A percentile compares a stretch with the other conserved stretches of the same genome.
phyloP scores from a whole-genome alignment of 1,284 basidiomycete genomes.

The Ustilago vetiveriae region DNA sequence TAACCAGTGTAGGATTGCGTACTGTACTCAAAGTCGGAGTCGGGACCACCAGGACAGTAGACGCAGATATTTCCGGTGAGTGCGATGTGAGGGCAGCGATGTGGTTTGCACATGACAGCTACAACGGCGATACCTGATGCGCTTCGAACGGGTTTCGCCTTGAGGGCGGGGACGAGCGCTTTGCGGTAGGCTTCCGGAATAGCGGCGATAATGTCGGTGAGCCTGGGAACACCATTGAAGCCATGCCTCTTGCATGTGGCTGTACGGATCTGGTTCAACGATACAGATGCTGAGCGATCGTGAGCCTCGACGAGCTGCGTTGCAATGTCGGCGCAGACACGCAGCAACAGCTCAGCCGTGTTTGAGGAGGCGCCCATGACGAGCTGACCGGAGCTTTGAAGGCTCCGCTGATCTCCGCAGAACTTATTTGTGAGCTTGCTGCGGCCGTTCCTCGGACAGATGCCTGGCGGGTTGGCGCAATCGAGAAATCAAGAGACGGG shows the following conservation, averaged over 20 bases:
- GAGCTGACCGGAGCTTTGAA: too few species aligned
- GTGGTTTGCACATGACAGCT: conserved; percentile 99
- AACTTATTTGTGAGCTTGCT: too few species aligned
- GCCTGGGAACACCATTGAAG: conserved; percentile 84
- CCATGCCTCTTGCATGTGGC: conserved; percentile 89
- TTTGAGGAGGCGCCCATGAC: conserved; percentile 51
- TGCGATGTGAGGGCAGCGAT: conserved; percentile 98
- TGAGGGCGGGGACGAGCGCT: conserved; percentile 85
- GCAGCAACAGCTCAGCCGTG: conserved; percentile 87
- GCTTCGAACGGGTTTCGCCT: conserved; percentile 94
- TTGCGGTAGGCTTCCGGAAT: conserved; percentile 98
- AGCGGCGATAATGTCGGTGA: conserved; percentile 98
- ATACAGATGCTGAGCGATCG: conserved; percentile 74
- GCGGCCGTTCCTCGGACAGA: too few species aligned
- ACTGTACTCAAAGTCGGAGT: conserved; percentile 99
- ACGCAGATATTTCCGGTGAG: conserved; percentile 99
- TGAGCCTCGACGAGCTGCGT: conserved; percentile 91
- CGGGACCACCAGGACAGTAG: conserved; percentile 98
- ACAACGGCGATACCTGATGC: conserved; percentile 98
- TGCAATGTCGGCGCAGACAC: conserved; percentile 93
- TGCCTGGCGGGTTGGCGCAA: too few species aligned
- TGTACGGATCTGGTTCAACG: conserved; percentile 86
- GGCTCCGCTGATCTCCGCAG: too few species aligned
- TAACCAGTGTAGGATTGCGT: conserved; percentile 96
- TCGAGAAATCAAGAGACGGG: too few species aligned